These are phyloP conservation scores for Yarrowia deformans DNA, from an alignment of 805 yeast species.

Conservation along the genomic window DNA sequence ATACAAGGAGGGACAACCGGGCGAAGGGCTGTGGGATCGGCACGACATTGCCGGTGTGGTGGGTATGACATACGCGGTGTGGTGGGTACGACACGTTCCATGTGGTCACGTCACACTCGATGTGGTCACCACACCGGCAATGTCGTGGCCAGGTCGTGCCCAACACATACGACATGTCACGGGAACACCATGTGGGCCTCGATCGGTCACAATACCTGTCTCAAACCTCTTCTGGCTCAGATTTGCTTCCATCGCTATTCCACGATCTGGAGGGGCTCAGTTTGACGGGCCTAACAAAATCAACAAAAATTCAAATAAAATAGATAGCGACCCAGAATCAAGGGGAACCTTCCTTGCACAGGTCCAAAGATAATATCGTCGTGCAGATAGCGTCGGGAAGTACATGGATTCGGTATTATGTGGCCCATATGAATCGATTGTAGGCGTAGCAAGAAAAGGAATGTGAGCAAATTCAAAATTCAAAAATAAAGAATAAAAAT, in stretches of 20 bases:
- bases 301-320: no score
- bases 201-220: background rate
- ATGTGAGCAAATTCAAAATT: slow-evolving; percentile 17
- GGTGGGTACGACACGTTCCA: no score
- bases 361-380: background rate
- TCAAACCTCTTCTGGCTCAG: background rate
- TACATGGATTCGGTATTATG: background rate
- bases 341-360: background rate
- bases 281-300: no score
- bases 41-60: background rate
- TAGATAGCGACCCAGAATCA: background rate
- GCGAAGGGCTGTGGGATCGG: slow-evolving; percentile 1
- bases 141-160: background rate
- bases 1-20: no score
- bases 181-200: background rate
- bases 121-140: background rate
- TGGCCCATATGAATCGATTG: slow-evolving; percentile 5
- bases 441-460: slow-evolving; percentile 3
- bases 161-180: background rate
- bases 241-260: background rate
- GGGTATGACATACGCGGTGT: background rate
- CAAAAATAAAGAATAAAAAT: background rate
- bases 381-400: slow-evolving; percentile 2
- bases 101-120: background rate
- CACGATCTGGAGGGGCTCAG: background rate